phyloP scores from a whole-genome alignment of 2,329 filamentous ascomycete genomes.

The Hymenoscyphus salicellus region DNA sequence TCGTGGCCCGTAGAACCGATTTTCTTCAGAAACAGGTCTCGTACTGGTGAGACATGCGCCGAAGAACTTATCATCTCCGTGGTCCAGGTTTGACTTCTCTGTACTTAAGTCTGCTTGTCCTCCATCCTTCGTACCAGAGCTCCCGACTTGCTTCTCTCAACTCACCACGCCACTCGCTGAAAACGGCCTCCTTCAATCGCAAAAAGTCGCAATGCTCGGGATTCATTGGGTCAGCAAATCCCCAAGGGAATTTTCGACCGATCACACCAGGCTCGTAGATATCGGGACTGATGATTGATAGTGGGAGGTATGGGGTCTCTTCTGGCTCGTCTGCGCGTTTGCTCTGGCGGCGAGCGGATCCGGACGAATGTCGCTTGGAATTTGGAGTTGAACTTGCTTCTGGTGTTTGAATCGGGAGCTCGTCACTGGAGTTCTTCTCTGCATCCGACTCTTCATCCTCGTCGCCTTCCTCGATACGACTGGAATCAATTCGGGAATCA shows the following conservation, averaged over 20 bases:
- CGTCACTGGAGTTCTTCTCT: slow-evolving; percentile 33
- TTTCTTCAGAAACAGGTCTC: neutral
- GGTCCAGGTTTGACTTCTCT: slow-evolving; percentile 26
- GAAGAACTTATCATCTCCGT: slow-evolving; percentile 26
- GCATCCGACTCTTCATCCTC: slow-evolving; percentile 42
- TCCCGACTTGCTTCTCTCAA: slow-evolving; percentile 86
- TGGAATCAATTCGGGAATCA: slow-evolving; percentile 50
- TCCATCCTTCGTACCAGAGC: slow-evolving; percentile 94
- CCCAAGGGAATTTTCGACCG: slow-evolving; percentile 92
- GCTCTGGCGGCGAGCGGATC: slow-evolving; percentile 33
- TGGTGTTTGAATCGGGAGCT: slow-evolving; percentile 39
- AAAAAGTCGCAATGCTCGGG: slow-evolving; percentile 90
- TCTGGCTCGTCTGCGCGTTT: slow-evolving; percentile 39
- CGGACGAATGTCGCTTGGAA: slow-evolving; percentile 34
- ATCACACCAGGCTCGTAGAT: slow-evolving; percentile 76
- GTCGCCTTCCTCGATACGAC: slow-evolving; percentile 54
- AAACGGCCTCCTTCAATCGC: slow-evolving; percentile 85
- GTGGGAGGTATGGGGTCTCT: slow-evolving; percentile 71
- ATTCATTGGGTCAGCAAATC: slow-evolving; percentile 91
- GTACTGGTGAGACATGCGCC: slow-evolving; percentile 1
- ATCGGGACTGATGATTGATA: slow-evolving; percentile 93
- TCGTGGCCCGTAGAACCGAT: slow-evolving; percentile 2
- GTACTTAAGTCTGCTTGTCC: slow-evolving; percentile 61
- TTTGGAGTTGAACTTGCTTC: slow-evolving; percentile 35
- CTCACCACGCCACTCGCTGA: slow-evolving; percentile 88